Conservation (phyloP, 2,329 filamentous ascomycete species). For the Pyricularia pennisetigena region DNA sequence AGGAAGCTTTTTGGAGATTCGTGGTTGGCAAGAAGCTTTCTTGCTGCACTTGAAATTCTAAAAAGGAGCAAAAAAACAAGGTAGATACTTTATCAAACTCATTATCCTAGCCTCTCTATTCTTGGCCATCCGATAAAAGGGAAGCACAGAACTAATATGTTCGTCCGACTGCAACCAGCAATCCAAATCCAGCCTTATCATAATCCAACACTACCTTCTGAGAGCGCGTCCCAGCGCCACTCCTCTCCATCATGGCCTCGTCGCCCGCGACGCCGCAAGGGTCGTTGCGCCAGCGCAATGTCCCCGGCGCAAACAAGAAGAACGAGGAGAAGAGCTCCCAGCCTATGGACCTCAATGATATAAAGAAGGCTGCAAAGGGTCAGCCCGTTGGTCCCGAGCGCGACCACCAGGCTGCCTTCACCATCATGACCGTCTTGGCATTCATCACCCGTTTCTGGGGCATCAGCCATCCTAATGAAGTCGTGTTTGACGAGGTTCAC, state of each 20-base stretch:
- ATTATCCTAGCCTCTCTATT: neutral
- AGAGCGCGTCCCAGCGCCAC: neutral
- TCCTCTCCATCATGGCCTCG: neutral
- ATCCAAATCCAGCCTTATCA: neutral
- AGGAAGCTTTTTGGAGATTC: neutral
- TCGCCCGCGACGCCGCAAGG: constrained; percentile 41
- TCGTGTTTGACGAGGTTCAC: constrained; percentile 98
- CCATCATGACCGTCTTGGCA: constrained; percentile 69
- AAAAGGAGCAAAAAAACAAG: neutral
- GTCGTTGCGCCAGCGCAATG: constrained; percentile 50
- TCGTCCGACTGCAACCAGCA: neutral
- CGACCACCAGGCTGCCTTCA: constrained; percentile 75
- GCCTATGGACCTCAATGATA: constrained; percentile 36
- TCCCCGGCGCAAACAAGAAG: constrained; percentile 35
- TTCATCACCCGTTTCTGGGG: constrained; percentile 94
- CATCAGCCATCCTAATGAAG: constrained; percentile 89
- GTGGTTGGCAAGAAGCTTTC: neutral
- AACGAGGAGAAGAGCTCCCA: constrained; percentile 28
- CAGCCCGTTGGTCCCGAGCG: constrained; percentile 49
- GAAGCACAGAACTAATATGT: neutral
- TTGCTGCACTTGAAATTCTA: neutral
- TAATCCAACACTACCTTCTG: neutral
- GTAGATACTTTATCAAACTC: too few species aligned
- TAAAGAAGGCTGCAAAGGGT: constrained; percentile 29
- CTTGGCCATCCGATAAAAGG: neutral